These are phyloP conservation scores for Ustilago lituana DNA, from an alignment of 1,284 basidiomycete species.

Conservation along the genomic window DNA sequence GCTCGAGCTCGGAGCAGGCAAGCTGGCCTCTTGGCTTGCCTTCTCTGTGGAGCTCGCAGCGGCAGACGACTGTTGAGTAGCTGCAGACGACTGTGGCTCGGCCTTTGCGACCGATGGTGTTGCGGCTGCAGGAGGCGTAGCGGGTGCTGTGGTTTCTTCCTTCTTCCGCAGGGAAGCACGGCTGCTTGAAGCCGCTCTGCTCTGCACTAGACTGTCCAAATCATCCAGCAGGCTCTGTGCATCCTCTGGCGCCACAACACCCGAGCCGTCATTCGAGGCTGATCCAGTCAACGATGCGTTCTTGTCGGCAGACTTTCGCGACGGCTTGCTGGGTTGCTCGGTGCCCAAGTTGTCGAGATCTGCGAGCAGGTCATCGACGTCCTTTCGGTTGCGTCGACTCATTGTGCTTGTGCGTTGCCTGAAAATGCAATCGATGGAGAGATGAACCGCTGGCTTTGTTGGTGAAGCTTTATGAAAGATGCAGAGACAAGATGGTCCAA, in stretches of 20 bases:
- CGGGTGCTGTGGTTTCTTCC: constrained; percentile 10
- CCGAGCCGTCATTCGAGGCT: constrained; percentile 3
- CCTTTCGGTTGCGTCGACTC: constrained; percentile 50
- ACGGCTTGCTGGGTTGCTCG: constrained; percentile 23
- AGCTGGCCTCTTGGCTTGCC: constrained; percentile 64
- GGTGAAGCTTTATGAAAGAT: neutral
- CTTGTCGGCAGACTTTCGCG: constrained; percentile 33
- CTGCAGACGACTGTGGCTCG: neutral
- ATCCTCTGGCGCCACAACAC: constrained; percentile 38
- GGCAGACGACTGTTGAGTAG: neutral
- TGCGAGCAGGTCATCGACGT: constrained; percentile 64
- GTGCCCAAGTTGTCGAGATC: constrained; percentile 61
- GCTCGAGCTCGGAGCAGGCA: constrained; percentile 74
- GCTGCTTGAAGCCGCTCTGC: constrained; percentile 42
- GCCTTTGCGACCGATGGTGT: constrained; percentile 5
- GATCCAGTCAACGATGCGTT: constrained; percentile 8
- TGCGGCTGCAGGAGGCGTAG: neutral
- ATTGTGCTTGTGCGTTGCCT: constrained; percentile 9
- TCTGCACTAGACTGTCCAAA: constrained; percentile 64
- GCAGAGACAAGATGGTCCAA: constrained; percentile 14
- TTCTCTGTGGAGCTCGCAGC: constrained; percentile 1
- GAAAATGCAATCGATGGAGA: no score
- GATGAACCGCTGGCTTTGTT: neutral
- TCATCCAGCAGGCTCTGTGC: constrained; percentile 66
- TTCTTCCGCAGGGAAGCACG: constrained; percentile 35